These are phyloP conservation scores for Heimioporus sp. DNA, from an alignment of 768 basidiomycete genomes.

Conservation along the genomic window DNA sequence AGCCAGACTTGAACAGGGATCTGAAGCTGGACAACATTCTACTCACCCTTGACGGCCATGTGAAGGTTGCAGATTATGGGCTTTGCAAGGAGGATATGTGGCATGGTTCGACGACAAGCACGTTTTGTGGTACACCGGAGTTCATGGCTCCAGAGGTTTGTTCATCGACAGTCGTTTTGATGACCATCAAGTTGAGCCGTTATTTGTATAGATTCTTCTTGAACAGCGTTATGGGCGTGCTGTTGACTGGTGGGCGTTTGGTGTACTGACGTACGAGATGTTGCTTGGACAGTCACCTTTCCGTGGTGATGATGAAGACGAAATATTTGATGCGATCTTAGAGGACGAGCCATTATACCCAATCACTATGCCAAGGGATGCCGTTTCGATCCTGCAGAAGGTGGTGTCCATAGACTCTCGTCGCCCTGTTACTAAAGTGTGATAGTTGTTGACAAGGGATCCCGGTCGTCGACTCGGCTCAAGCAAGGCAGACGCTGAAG, in stretches of 20 bases:
- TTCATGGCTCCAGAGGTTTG: conserved; percentile 99
- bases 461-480: conserved; percentile 89
- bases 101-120: conserved; percentile 93
- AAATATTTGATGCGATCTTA: conserved; percentile 98
- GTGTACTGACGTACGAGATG: conserved; percentile 99
- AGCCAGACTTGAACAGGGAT: conserved; percentile 55
- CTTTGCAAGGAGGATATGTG: conserved; percentile 99
- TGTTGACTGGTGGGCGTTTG: conserved; percentile 99
- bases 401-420: conserved; percentile 37
- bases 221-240: conserved; percentile 98
- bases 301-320: conserved; percentile 98
- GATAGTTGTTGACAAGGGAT: conserved; percentile 87
- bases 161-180: neutral
- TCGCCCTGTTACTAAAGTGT: neutral
- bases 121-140: conserved; percentile 99
- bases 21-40: conserved; percentile 98
- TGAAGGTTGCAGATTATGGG: conserved; percentile 99
- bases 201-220: conserved; percentile 74
- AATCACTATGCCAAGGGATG: conserved; percentile 98
- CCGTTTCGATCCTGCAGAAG: conserved; percentile 93
- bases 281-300: conserved; percentile 97
- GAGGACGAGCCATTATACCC: conserved; percentile 99
- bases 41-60: conserved; percentile 93
- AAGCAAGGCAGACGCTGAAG: conserved; percentile 89
- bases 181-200: neutral